Evolutionary conservation across 441 rosid species (phyloP).

Genomic region (Mallotus japonicus): DNA sequence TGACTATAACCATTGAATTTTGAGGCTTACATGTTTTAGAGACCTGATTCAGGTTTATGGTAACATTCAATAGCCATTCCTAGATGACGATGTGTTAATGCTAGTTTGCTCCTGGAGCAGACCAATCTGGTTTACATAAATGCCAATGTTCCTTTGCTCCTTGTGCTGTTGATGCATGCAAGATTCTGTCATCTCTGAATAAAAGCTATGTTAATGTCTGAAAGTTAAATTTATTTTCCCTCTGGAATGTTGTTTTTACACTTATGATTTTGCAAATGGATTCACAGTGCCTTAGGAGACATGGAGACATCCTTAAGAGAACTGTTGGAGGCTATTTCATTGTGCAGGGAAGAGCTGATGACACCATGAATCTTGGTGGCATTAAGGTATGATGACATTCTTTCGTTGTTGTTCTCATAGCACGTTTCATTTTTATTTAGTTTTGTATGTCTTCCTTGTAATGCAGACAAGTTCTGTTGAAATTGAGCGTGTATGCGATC

Average conservation of each 20-base stretch:
- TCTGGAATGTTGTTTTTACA: not conserved
- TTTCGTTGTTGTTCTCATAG: not conserved
- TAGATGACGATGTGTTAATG: not conserved
- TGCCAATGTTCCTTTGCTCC: not conserved
- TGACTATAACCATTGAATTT: not conserved
- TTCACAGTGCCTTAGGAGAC: constrained; percentile 74
- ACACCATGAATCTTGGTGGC: constrained; percentile 97
- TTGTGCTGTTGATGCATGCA: not conserved
- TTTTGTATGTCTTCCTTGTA: not conserved
- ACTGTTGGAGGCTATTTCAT: constrained; percentile 64
- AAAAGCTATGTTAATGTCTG: not conserved
- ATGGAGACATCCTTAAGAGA: constrained; percentile 73
- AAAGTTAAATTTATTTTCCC: not conserved
- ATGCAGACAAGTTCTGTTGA: constrained; percentile 83
- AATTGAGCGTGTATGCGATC: constrained; percentile 77
- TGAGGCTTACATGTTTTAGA: not conserved
- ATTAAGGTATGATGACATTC: constrained; percentile 53
- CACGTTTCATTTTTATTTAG: not conserved
- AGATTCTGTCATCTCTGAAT: not conserved
- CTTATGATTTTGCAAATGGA: constrained; percentile 8
- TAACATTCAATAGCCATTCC: not conserved
- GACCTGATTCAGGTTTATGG: not conserved
- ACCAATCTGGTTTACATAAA: not conserved
- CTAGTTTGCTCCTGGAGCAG: not conserved
- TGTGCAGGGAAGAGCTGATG: constrained; percentile 91